Percentiles rank a stretch among this genome's conserved stretches.
Evolutionary conservation across 2,329 filamentous ascomycete genomes (phyloP).

Genomic region (Neopestalotiopsis clavispora): DNA sequence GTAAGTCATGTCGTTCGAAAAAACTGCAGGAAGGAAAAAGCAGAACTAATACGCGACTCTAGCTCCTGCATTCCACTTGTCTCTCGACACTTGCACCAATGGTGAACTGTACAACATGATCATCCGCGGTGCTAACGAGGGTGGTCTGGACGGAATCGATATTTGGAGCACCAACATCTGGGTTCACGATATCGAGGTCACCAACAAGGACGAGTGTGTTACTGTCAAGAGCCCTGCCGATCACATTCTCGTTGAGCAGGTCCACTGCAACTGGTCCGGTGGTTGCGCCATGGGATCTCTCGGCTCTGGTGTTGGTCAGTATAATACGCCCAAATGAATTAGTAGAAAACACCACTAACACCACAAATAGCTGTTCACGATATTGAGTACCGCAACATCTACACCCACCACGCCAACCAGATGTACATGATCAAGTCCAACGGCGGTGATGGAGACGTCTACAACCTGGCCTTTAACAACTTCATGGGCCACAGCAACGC

Average conservation of each 20-base stretch:
- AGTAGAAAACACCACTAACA: neutral
- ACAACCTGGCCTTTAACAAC: conserved; percentile 57
- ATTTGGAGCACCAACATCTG: conserved; percentile 59
- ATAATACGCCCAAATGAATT: neutral
- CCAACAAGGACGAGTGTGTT: conserved; percentile 65
- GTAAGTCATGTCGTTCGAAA: conserved; percentile 28
- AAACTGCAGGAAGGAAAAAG: too few species aligned
- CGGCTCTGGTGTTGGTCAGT: conserved; percentile 42
- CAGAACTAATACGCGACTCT: neutral
- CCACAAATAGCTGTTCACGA: conserved; percentile 46
- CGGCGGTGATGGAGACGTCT: conserved; percentile 58
- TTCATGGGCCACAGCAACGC: conserved; percentile 66
- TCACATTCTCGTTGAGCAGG: conserved; percentile 62
- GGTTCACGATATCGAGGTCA: conserved; percentile 62
- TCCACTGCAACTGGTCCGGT: conserved; percentile 66
- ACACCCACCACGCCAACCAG: conserved; percentile 64
- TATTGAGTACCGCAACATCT: conserved; percentile 60
- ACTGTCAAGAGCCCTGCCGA: conserved; percentile 58
- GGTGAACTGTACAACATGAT: conserved; percentile 56
- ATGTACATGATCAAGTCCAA: conserved; percentile 69
- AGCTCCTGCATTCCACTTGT: conserved; percentile 46
- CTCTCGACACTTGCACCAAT: conserved; percentile 49
- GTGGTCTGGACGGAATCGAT: conserved; percentile 60
- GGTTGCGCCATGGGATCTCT: conserved; percentile 62
- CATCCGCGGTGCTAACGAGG: conserved; percentile 50